Evolutionary conservation across 2,329 filamentous ascomycete species (phyloP).

Genomic region (Amphichorda felina): DNA sequence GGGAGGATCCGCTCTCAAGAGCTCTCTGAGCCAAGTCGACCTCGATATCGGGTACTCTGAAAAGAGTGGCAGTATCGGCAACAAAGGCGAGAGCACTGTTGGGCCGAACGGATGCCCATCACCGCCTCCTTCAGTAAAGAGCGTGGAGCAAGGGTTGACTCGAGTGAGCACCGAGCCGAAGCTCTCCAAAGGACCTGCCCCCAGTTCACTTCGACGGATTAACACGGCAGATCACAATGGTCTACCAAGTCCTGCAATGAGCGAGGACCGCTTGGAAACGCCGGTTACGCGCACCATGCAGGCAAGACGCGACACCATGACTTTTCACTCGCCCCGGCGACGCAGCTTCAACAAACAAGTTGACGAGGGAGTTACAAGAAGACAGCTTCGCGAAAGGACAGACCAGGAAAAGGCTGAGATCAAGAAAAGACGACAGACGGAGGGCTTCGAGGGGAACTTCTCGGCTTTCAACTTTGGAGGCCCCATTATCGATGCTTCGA

Average conservation of each 20-base stretch:
- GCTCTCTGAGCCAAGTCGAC: conserved; percentile 25
- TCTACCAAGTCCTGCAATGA: conserved; percentile 27
- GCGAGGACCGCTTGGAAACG: conserved; percentile 3
- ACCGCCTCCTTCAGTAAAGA: conserved; percentile 22
- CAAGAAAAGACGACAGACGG: conserved; percentile 9
- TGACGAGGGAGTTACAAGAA: conserved; percentile 16
- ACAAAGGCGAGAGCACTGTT: neutral
- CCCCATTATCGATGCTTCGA: neutral
- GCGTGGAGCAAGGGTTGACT: conserved; percentile 11
- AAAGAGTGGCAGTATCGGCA: neutral
- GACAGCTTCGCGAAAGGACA: neutral
- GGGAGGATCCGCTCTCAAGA: conserved; percentile 14
- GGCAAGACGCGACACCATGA: conserved; percentile 39
- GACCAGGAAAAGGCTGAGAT: conserved; percentile 9
- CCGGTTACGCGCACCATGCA: conserved; percentile 34
- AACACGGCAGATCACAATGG: conserved; percentile 12
- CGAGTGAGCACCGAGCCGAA: conserved; percentile 5
- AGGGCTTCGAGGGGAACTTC: conserved; percentile 25
- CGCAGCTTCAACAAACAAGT: conserved; percentile 37
- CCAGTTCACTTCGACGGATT: conserved; percentile 13
- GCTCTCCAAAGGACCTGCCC: conserved; percentile 6
- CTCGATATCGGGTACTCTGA: conserved; percentile 1
- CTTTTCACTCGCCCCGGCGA: conserved; percentile 29
- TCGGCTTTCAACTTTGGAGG: conserved; percentile 25
- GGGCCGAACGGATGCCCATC: conserved; percentile 20